Base-by-base conservation (phyloP, 768 basidiomycete genomes). In the Leccinum variicolor region DNA sequence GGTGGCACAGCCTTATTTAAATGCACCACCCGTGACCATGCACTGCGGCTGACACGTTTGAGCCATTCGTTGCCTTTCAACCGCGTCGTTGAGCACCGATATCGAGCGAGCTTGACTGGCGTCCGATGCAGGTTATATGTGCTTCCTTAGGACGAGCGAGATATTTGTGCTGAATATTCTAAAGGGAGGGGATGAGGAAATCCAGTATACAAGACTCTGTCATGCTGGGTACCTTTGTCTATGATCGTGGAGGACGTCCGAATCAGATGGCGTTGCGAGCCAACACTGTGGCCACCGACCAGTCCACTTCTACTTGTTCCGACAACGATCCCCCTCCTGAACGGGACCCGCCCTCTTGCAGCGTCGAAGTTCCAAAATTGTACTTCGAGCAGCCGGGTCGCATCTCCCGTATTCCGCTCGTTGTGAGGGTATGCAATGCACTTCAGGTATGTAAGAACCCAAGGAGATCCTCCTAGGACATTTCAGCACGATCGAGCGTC, bases 381-480 rank as follows among this genome's bases (percentile, higher is more conserved):
- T 60, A 81, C 74, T 9, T 85, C 82, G 45, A 92, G 80, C 67
- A 87, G 85, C 1, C 87, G 68, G 46, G 66, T 61, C 11, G 54
- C 58, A 64, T 92, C 89, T 29, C 81, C 77, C 0, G 89, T 87
- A 65, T 84, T 79, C 11, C 65, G 65, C 60, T 88, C 85, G 58
- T 84, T 82, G 23, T 3, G 69, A 81, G 92, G 13, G 81, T 83
- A 58, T 88, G 84, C 51, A 90, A 72, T 2, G 89, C 74, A 62
- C 87, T 90, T 76, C 81, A 86, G 0, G 90, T 90, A 49, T 82
- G 76, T n/a, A 93, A 75, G 66, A 92, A 93, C 2, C 76, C 80
- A 5, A 88, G 76, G 0, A 92, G 72, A 55, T 83, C 83, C 13
- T 79, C 76, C 89, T 87, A 89, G 0, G 81, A 79, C 79, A 87